Conservation (phyloP, 768 basidiomycete genomes). For the Termitomyces heimii region DNA sequence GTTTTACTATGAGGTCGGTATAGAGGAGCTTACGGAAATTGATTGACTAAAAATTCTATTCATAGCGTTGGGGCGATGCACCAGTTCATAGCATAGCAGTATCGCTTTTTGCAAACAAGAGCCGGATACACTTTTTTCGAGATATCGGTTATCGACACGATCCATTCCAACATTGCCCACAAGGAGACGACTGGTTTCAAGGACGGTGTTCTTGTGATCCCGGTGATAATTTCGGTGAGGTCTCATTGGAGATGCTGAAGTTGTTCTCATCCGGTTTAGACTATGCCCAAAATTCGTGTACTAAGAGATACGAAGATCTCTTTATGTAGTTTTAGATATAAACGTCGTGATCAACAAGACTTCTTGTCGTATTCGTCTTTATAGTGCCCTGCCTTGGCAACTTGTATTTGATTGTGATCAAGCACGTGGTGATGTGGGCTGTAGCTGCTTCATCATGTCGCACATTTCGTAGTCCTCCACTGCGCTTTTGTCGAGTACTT, state of each 20-base stretch:
- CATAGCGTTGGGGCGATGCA: slow-evolving; percentile 78
- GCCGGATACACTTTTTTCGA: slow-evolving; percentile 75
- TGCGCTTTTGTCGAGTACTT: slow-evolving; percentile 1
- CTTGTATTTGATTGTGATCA: background rate
- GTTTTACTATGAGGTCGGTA: slow-evolving; percentile 84
- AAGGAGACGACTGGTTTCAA: slow-evolving; percentile 45
- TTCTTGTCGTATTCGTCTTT: too few species aligned
- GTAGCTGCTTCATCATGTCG: background rate
- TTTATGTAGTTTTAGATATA: slow-evolving; percentile 18
- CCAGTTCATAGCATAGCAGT: slow-evolving; percentile 73
- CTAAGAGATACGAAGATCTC: slow-evolving; percentile 30
- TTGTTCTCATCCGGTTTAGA: slow-evolving; percentile 20
- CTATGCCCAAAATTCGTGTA: slow-evolving; percentile 35
- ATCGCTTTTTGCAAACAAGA: slow-evolving; percentile 65
- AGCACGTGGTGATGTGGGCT: background rate
- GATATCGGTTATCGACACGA: slow-evolving; percentile 86
- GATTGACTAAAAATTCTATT: background rate
- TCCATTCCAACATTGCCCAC: slow-evolving; percentile 73
- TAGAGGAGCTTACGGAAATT: background rate
- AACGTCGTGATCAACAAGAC: too few species aligned
- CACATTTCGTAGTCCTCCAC: background rate
- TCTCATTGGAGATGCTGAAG: background rate
- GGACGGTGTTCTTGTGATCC: slow-evolving; percentile 72
- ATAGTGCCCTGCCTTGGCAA: background rate
- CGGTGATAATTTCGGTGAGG: slow-evolving; percentile 64